Base-by-base conservation (phyloP, 352 stramenopile genomes). In the Globisporangium splendens region DNA sequence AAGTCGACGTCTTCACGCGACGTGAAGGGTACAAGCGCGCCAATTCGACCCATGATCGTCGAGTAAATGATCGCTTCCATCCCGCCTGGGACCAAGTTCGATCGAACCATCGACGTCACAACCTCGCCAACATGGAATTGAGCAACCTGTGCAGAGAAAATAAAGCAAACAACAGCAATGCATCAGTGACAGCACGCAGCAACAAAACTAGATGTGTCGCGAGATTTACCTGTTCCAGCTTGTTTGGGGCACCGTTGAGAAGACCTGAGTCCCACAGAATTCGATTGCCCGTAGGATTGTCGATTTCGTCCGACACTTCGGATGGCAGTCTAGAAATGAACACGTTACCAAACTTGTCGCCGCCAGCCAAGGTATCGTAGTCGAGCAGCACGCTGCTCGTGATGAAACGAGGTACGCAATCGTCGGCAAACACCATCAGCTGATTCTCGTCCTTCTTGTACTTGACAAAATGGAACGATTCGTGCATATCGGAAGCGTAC, bases 291-390 rank as follows among this genome's bases (percentile, higher is more conserved):
- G 95, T 96, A 13, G 96, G 84, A 61, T 98, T 98, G 59, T 98
- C 91, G n/a, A 97, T 90, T 61, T 98, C 93, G 54, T 98, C 96
- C n/a, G 97, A 96, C 1, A 95, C 85, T 57, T 96, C 86, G 0
- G 83, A 86, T 47, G 96, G 96, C 47, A 99, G 62, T 12, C 97
- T 84, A 41, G 98, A 75, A 15, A 99, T 84, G 58, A 98, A 99
- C 12, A 99, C 75, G 73, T 99, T 99, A 38, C 98, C 98, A 73
- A 99, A 99, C 69, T 99, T 99, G 79, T 99, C 97, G 1, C 86
- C 96, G 50, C 97, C 97, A 8, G 96, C 97, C 35, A 99, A 86
- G 20, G 97, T 99, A 64, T 99, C 97, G 66, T 98, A 98, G 77
- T 99, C 98, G 8, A 99, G 52, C 70, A 95, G 56, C 77, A 94